phyloP scores from a whole-genome alignment of 1,139 yeast genomes.

The Diutina catenulata region DNA sequence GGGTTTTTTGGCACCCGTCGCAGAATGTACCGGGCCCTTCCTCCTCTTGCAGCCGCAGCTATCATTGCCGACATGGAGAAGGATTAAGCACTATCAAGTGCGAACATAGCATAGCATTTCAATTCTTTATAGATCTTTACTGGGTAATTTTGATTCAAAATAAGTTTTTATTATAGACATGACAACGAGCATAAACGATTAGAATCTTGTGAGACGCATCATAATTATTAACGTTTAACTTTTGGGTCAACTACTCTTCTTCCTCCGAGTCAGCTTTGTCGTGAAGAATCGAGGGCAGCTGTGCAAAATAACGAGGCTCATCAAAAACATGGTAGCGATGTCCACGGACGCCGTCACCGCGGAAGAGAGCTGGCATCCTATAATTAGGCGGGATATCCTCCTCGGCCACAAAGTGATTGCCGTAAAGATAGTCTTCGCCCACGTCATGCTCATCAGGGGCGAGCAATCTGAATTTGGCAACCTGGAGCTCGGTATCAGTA shows the following conservation, averaged over 20 bases:
- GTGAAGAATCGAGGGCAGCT: too few species aligned
- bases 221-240: too few species aligned
- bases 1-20: conserved; percentile 4
- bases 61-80: neutral
- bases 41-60: conserved; percentile 3
- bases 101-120: too few species aligned
- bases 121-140: neutral
- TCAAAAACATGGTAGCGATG: conserved; percentile 91
- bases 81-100: neutral
- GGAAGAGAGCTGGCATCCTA: conserved; percentile 72
- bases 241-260: too few species aligned
- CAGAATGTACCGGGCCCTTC: neutral
- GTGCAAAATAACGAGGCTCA: conserved; percentile 65
- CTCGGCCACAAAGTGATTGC: conserved; percentile 45
- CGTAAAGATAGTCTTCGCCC: conserved; percentile 35
- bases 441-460: conserved; percentile 24
- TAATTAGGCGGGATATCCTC: conserved; percentile 45
- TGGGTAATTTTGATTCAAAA: too few species aligned
- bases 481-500: conserved; percentile 93
- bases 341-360: conserved; percentile 92
- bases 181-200: too few species aligned
- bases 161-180: too few species aligned
- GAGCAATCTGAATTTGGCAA: conserved; percentile 76
- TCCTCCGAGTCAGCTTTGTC: too few species aligned
- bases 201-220: too few species aligned